These are phyloP conservation scores for Henckelia pumila DNA, from an alignment of 257 asterid species.

Conservation along the genomic window DNA sequence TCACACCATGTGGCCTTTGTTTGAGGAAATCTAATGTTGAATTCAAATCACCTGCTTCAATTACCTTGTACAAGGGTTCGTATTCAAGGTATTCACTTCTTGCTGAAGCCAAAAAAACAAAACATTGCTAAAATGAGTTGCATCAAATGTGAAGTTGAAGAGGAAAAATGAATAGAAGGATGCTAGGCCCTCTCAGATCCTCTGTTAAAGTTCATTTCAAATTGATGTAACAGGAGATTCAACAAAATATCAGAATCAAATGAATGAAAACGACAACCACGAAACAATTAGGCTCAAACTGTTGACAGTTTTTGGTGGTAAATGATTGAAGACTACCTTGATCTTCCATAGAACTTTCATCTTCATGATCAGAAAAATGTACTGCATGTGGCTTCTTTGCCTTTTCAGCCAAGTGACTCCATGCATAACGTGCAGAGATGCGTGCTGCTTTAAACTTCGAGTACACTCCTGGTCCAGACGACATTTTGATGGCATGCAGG, in stretches of 20 bases:
- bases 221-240: too few species aligned
- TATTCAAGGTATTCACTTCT: slow-evolving; percentile 25
- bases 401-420: slow-evolving; percentile 40
- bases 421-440: slow-evolving; percentile 29
- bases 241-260: too few species aligned
- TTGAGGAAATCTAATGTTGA: slow-evolving; percentile 1
- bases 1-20: slow-evolving; percentile 11
- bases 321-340: slow-evolving; percentile 22
- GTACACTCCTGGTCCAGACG: slow-evolving; percentile 36
- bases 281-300: too few species aligned
- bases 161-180: too few species aligned
- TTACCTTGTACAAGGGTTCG: slow-evolving; percentile 25
- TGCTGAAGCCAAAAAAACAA: too few species aligned
- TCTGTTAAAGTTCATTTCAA: too few species aligned
- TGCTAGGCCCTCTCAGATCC: too few species aligned
- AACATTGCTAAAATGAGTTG: too few species aligned
- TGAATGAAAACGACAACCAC: too few species aligned
- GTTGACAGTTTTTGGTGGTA: too few species aligned
- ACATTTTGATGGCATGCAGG: slow-evolving; percentile 43
- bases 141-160: too few species aligned
- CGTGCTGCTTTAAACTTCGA: slow-evolving; percentile 35
- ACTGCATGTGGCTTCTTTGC: background rate
- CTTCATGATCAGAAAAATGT: slow-evolving; percentile 14
- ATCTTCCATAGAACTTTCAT: slow-evolving; percentile 8
- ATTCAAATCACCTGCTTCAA: slow-evolving; percentile 26